Evolutionary conservation across 768 basidiomycete genomes (phyloP), one percentile per base, ranked within the genome.

Genomic region (Sistotremastrum niveocremeum): DNA sequence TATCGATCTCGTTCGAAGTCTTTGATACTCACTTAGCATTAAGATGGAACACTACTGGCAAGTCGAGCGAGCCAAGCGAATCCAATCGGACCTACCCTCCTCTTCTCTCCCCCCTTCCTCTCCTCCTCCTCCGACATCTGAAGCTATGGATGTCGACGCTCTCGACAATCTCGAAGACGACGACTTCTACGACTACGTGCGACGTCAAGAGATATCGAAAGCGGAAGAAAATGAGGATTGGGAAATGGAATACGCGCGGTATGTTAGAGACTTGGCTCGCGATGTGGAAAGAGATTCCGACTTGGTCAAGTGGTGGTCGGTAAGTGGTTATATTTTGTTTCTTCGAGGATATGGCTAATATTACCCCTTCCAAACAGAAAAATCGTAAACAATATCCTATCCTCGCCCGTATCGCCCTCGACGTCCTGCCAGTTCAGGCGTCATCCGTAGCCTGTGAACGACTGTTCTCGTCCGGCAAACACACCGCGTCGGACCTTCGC

Each of bases 391-490:
- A 39, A 2, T 53, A 39, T 38, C 52, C 52, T 4, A 33, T 39
- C 29, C 46, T 54, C 5, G 46, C 39, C 31, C 34, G 32, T 11
- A 46, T 57, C 34, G 57, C 50, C 4, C 38, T 57, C 33, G 49
- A 55, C 41, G 35, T 46, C 34, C 47, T 57, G 30, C 57, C 50
- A 1, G 46, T 49, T 31, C 56, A 57, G 46, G 56, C 54, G 37
- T 55, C 56, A 6, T 30, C 56, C 8, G 52, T 57, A 7, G 56
- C 56, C 8, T 52, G 54, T 32, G 48, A 57, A 41, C 49, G 46
- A 5, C 49, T 58, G 6, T 54, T 58, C 39, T 54, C 53, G 8
- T 58, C 55, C 4, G 45, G 45, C 39, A 48, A 46, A 39, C 47
- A 50, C 34, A 56, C 50, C n/a, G 41, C 44, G 39, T 40, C 7